A percentile compares a stretch with the other conserved stretches of the same genome.
These are phyloP conservation scores for Nicotiana benthamiana DNA, from an alignment of 257 asterid genomes.

Conservation along the genomic window DNA sequence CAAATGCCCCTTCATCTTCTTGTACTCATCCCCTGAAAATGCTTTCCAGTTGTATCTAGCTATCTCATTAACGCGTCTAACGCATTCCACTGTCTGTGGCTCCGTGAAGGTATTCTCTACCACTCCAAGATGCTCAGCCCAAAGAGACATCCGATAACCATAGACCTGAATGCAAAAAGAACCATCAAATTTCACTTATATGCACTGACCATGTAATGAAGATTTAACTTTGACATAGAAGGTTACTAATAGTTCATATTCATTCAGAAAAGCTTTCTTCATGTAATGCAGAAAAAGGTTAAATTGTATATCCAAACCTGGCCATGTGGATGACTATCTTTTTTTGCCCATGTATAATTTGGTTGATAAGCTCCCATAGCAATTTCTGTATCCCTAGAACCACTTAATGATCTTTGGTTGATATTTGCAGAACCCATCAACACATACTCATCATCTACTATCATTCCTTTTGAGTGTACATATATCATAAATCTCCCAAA, in stretches of 20 bases:
- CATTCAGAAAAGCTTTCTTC: no score
- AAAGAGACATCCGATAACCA: conserved; percentile 77
- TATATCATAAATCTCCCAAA: conserved; percentile 62
- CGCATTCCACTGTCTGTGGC: conserved; percentile 38
- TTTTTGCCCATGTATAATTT: conserved; percentile 54
- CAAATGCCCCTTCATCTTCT: conserved; percentile 55
- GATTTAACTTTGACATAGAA: no score
- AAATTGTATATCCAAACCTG: conserved; percentile 34
- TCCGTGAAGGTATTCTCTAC: conserved; percentile 31
- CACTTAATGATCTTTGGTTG: conserved; percentile 82
- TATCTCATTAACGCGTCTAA: conserved; percentile 35
- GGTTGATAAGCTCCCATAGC: conserved; percentile 94
- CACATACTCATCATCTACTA: conserved; percentile 77
- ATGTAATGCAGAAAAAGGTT: no score
- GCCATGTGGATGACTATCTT: conserved; percentile 47
- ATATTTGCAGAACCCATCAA: conserved; percentile 78
- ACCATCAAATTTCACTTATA: not conserved
- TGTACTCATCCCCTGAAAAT: conserved; percentile 37
- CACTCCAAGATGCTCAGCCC: conserved; percentile 66
- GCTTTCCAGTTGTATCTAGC: conserved; percentile 63
- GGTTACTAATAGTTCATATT: no score
- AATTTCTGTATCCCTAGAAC: conserved; percentile 83
- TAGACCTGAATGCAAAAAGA: no score
- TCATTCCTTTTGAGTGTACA: conserved; percentile 80
- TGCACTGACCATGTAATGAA: not conserved